A percentile compares a stretch with the other conserved stretches of the same genome.
Conservation (phyloP, 345 rosid species). For the Rhodomyrtus tomentosa region DNA sequence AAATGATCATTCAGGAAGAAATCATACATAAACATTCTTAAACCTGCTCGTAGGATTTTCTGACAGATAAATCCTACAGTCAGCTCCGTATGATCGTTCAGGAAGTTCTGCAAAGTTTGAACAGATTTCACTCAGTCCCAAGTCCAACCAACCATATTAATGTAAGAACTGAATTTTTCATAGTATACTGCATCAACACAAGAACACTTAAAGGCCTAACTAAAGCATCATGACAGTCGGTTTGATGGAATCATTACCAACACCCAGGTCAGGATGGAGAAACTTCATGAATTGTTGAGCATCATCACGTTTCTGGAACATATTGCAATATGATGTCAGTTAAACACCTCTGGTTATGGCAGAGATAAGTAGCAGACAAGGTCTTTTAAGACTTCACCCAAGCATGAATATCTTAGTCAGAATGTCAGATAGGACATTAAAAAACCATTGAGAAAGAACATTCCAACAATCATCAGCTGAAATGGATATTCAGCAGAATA, state of each 20-base stretch:
- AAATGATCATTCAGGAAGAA: slow-evolving; percentile 41
- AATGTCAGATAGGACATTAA: neutral
- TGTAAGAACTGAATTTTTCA: neutral
- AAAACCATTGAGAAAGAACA: neutral
- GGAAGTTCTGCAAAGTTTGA: slow-evolving; percentile 66
- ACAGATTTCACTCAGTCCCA: neutral
- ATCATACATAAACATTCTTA: slow-evolving; percentile 98
- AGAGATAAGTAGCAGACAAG: neutral
- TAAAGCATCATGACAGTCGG: neutral
- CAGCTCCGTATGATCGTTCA: slow-evolving; percentile 94
- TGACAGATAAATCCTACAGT: slow-evolving; percentile 80
- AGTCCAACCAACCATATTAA: neutral
- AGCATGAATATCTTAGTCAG: neutral
- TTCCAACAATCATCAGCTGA: neutral
- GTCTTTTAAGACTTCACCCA: neutral
- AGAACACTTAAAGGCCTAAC: neutral
- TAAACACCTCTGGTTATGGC: neutral
- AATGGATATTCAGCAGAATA: neutral
- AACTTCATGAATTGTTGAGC: slow-evolving; percentile 96
- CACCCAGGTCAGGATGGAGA: slow-evolving; percentile 95
- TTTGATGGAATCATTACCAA: slow-evolving; percentile 41
- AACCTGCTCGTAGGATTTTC: slow-evolving; percentile 93
- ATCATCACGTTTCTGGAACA: slow-evolving; percentile 80
- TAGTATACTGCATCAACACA: neutral
- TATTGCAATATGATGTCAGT: slow-evolving; percentile 5